phyloP scores from a whole-genome alignment of 2,329 filamentous ascomycete genomes.

The Coniella lustricola region DNA sequence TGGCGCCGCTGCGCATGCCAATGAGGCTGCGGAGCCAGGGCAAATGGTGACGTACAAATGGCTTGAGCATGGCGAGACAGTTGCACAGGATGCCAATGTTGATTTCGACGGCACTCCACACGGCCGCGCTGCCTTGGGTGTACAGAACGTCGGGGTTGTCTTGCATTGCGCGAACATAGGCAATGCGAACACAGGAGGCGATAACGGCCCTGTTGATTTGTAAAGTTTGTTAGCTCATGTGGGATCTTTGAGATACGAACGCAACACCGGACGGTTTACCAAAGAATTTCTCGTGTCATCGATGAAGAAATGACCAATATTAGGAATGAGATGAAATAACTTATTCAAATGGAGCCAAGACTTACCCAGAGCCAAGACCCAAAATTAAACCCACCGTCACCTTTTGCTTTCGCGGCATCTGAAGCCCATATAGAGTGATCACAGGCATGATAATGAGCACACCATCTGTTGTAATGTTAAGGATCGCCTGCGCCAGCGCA shows the following conservation, averaged over 20 bases:
- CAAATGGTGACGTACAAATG: conserved; percentile 19
- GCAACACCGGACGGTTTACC: too few relatives aligned
- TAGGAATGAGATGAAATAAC: too few relatives aligned
- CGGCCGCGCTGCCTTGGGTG: conserved; percentile 19
- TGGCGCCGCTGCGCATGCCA: conserved; percentile 1
- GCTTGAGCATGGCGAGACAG: conserved; percentile 21
- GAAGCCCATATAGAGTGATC: conserved; percentile 33
- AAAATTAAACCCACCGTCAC: conserved; percentile 34
- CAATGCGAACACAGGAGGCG: conserved; percentile 22
- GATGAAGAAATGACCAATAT: background rate
- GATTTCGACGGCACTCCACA: conserved; percentile 28
- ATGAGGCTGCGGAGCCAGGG: conserved; percentile 16
- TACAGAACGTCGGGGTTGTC: conserved; percentile 28
- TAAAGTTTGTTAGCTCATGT: background rate
- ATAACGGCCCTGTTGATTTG: conserved; percentile 19
- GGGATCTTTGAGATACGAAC: too few relatives aligned
- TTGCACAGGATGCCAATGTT: conserved; percentile 27
- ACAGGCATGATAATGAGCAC: conserved; percentile 37
- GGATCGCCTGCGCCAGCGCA: conserved; percentile 35
- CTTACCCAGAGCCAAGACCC: conserved; percentile 35
- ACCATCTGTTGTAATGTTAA: conserved; percentile 40
- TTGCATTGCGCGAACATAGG: conserved; percentile 21
- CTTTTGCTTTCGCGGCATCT: conserved; percentile 37
- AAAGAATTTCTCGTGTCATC: background rate
- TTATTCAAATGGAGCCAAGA: conserved; percentile 2